phyloP scores from a whole-genome alignment of 371 early-diverging fungal species.

The Mortierella sp. region DNA sequence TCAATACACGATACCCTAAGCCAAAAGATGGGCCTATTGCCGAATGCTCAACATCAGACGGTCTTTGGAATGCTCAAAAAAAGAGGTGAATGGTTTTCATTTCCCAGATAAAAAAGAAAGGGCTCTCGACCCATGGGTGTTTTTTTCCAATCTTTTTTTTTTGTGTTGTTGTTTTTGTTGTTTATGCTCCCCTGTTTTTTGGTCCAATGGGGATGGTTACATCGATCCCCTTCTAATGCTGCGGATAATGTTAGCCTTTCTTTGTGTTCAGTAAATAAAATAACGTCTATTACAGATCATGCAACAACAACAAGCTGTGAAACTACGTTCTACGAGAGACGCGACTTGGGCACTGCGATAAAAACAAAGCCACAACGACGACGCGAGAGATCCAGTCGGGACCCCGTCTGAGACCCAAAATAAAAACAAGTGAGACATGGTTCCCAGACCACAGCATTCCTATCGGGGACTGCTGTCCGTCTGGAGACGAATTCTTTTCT shows the following conservation, averaged over 20 bases:
- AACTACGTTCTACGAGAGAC: neutral
- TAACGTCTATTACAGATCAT: neutral
- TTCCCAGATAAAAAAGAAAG: slow-evolving; percentile 12
- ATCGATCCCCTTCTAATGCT: neutral
- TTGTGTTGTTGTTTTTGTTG: neutral
- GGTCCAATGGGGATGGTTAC: neutral
- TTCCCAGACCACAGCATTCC: too few species aligned
- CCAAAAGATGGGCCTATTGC: neutral
- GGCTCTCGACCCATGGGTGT: neutral
- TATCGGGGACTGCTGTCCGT: too few species aligned
- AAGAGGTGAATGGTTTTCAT: slow-evolving; percentile 27
- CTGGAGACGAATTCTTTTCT: too few species aligned
- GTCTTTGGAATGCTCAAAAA: neutral
- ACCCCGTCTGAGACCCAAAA: slow-evolving; percentile 5
- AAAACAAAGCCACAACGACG: too few species aligned
- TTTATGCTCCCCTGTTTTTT: neutral
- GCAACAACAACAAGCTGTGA: too few species aligned
- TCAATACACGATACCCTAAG: neutral
- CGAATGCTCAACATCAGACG: slow-evolving; percentile 6
- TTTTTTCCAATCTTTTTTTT: neutral
- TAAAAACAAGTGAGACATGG: neutral
- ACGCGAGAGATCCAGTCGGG: neutral
- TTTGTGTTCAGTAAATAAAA: too few species aligned
- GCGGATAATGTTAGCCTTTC: neutral
- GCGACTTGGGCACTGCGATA: slow-evolving; percentile 1